These are phyloP conservation scores for Curvularia eragrostidis DNA, from an alignment of 2,329 filamentous ascomycete species.

Conservation along the genomic window DNA sequence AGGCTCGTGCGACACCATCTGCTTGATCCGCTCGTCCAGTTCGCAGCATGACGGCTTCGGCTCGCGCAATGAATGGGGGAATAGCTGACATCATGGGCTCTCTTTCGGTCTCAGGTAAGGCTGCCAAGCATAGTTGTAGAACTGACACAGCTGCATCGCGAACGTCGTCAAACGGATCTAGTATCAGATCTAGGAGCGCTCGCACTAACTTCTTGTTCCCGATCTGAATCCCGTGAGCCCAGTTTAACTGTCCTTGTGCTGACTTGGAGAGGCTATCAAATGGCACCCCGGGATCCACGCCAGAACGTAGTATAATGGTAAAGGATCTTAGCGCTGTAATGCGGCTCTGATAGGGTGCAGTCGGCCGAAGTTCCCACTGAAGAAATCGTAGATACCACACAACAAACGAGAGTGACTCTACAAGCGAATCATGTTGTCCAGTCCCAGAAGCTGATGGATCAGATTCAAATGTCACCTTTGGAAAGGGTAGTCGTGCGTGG, in stretches of 20 bases:
- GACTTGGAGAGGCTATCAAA: constrained; percentile 53
- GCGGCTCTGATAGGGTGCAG: constrained; percentile 88
- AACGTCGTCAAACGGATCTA: constrained; percentile 94
- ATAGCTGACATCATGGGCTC: constrained; percentile 21
- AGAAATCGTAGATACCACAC: constrained; percentile 77
- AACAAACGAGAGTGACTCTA: constrained; percentile 69
- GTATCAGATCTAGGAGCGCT: constrained; percentile 75
- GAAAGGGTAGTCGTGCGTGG: constrained; percentile 26
- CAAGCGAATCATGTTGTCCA: constrained; percentile 40
- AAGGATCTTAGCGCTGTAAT: constrained; percentile 79
- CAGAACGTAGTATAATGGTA: constrained; percentile 70
- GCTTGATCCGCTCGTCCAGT: constrained; percentile 91
- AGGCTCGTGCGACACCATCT: constrained; percentile 83
- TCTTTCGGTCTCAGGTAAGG: constrained; percentile 26
- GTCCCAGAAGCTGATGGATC: neutral
- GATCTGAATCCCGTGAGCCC: constrained; percentile 58
- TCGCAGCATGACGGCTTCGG: constrained; percentile 64
- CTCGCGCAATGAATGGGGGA: constrained; percentile 42
- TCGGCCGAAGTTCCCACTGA: constrained; percentile 75
- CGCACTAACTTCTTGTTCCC: constrained; percentile 59
- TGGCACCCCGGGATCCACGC: constrained; percentile 63
- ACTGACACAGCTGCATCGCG: constrained; percentile 62
- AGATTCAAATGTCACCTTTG: constrained; percentile 14
- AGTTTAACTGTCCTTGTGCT: constrained; percentile 57
- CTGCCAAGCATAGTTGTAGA: constrained; percentile 47